Conservation (phyloP, 208 protist genomes). For the Trypanosoma melophagium region DNA sequence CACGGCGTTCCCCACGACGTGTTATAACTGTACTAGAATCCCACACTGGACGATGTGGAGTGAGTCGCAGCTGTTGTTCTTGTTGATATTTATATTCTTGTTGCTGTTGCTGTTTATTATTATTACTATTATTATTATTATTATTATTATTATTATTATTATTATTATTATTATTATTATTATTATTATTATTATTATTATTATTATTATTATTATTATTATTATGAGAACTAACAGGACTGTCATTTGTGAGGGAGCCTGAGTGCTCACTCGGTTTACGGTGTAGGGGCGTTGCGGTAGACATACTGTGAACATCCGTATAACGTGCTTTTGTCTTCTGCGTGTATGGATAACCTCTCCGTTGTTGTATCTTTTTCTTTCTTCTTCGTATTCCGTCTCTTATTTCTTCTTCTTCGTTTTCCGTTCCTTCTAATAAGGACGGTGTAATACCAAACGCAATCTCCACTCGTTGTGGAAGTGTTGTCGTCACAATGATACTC, state of each 20-base stretch:
- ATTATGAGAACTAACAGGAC: background rate
- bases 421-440: background rate
- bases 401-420: background rate
- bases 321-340: background rate
- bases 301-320: slow-evolving; percentile 2
- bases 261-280: background rate
- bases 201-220: background rate
- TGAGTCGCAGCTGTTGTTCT: background rate
- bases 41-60: slow-evolving; percentile 4
- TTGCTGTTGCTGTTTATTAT: too few relatives aligned
- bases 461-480: slow-evolving; percentile 52
- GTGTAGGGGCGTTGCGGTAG: background rate
- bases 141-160: too few relatives aligned
- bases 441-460: slow-evolving; percentile 24
- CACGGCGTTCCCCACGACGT: too few relatives aligned
- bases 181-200: background rate
- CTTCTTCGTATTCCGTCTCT: background rate
- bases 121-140: too few relatives aligned
- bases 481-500: slow-evolving; percentile 65
- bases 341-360: too few relatives aligned
- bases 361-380: background rate
- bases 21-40: background rate
- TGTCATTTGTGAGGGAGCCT: background rate
- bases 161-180: background rate
- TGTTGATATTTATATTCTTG: too few relatives aligned